These are phyloP conservation scores for Colletotrichum brevisporum DNA, from an alignment of 2,329 filamentous ascomycete species.

Conservation along the genomic window DNA sequence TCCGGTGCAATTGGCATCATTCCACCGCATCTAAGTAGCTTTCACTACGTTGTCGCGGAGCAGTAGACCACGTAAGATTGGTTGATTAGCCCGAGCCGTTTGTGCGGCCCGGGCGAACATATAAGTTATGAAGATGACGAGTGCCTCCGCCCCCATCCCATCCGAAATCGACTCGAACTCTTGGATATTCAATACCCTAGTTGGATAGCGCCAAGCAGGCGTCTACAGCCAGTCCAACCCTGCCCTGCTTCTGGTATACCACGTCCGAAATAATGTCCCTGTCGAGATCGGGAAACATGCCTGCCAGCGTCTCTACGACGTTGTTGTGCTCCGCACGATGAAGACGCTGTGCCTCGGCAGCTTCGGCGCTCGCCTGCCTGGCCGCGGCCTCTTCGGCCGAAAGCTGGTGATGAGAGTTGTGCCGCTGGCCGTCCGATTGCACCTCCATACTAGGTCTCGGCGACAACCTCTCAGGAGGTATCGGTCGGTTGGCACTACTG, in stretches of 20 bases:
- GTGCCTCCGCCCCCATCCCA: not conserved
- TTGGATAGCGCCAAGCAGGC: slow-evolving; percentile 81
- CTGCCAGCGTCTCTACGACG: slow-evolving; percentile 91
- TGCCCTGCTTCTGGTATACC: slow-evolving; percentile 94
- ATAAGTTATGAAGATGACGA: not conserved
- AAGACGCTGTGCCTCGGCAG: slow-evolving; percentile 87
- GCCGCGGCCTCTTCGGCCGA: slow-evolving; percentile 90
- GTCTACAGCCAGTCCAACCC: slow-evolving; percentile 88
- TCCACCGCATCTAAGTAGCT: not conserved
- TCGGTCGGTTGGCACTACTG: slow-evolving; percentile 53
- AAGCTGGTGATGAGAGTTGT: slow-evolving; percentile 54
- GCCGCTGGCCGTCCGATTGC: slow-evolving; percentile 39
- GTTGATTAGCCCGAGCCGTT: not conserved
- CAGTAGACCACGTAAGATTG: not conserved
- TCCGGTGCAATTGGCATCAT: slow-evolving; percentile 1
- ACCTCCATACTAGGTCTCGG: slow-evolving; percentile 50
- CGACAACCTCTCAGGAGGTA: slow-evolving; percentile 51
- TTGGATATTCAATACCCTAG: slow-evolving; percentile 43
- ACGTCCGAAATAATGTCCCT: slow-evolving; percentile 97
- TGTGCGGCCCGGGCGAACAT: too few relatives aligned
- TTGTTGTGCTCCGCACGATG: slow-evolving; percentile 88
- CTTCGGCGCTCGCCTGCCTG: slow-evolving; percentile 90
- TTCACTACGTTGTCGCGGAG: not conserved
- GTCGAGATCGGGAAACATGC: slow-evolving; percentile 98
- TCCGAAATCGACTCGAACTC: not conserved